Evolutionary conservation across 768 basidiomycete genomes (phyloP), one percentile per base, ranked within the genome.

Genomic region (Clitopilus passeckerianus): DNA sequence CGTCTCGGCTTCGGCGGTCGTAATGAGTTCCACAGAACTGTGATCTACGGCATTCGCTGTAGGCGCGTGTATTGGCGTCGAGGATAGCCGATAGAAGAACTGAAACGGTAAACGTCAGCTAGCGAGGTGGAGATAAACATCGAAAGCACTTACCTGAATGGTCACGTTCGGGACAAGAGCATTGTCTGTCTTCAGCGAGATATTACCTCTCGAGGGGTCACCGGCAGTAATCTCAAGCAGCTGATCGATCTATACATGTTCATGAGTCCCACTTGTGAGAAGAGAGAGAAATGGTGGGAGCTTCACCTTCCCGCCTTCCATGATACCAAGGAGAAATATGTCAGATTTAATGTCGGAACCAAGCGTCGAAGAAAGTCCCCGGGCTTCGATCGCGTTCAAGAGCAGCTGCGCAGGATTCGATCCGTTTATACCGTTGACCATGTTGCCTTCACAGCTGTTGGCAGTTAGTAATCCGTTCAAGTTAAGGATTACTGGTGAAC

Each of bases 391-490:
- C 6, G 81, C 81, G 14, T 70, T 64, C 15, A 92, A 74, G 6
- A 93, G 76, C 5, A 86, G 71, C 33, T 79, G 75, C 0, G 87
- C 81, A 0, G 91, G 89, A 61, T 87, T 91, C 16, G 70, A 63
- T 35, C 72, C 67, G 62, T 89, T 74, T 1, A 92, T 70, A 5
- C 79, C 68, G 54, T 85, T 79, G 44, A 93, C 73, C 63, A 93
- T 78, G 65, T 92, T 93, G 2, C 90, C 91, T 70, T 89, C 84
- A 6, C 83, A 78, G 27, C 89, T 89, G 16, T 46, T 20, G 54
- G n/a, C 34, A 61, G 23, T 24, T 23, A 14, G 33, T 55, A 34
- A 20, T 8, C 18, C 44, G 9, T 12, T 10, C 43, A 54, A 53
- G 20, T 37, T 54, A 16, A 20, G 24, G 2, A 24, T 30, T 37